These are phyloP conservation scores for Uronychia setigera DNA, from an alignment of 73 alveolate species.

Conservation along the genomic window DNA sequence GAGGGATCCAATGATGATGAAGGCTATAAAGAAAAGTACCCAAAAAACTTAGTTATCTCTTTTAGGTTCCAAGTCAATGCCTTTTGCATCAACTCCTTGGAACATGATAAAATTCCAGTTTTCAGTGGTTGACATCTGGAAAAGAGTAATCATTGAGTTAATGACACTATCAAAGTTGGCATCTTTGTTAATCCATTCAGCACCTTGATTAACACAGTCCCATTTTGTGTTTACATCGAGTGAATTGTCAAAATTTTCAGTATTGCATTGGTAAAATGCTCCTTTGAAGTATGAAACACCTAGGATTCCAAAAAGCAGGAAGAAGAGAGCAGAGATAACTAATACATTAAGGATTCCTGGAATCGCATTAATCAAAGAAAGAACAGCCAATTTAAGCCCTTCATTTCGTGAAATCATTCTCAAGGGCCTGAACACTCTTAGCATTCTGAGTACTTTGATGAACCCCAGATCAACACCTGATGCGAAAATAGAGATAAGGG, in stretches of 20 bases:
- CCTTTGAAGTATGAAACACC: constrained; percentile 73
- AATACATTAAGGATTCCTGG: constrained; percentile 30
- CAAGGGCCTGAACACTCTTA: constrained; percentile 70
- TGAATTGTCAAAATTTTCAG: neutral
- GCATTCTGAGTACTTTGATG: constrained; percentile 42
- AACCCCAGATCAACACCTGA: constrained; percentile 9
- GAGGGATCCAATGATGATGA: no score
- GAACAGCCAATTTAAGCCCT: constrained; percentile 50
- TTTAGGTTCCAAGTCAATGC: constrained; percentile 18
- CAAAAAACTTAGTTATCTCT: constrained; percentile 26
- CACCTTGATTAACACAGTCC: constrained; percentile 54
- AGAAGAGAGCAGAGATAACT: no score
- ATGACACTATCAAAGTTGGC: constrained; percentile 69
- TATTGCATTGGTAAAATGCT: constrained; percentile 10
- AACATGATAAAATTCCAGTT: constrained; percentile 58
- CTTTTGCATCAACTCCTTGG: constrained; percentile 38
- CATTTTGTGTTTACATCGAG: constrained; percentile 33
- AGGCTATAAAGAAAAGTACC: constrained; percentile 42
- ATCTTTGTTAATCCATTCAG: constrained; percentile 57
- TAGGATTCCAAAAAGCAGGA: constrained; percentile 70
- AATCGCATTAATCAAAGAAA: constrained; percentile 25
- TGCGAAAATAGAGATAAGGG: neutral
- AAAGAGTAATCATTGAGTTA: constrained; percentile 56
- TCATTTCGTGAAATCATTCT: constrained; percentile 69
- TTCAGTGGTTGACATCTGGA: constrained; percentile 48